A percentile compares a stretch with the other conserved stretches of the same genome.
Conservation (phyloP, 1,284 basidiomycete species). For the Ceratobasidium sp. region DNA sequence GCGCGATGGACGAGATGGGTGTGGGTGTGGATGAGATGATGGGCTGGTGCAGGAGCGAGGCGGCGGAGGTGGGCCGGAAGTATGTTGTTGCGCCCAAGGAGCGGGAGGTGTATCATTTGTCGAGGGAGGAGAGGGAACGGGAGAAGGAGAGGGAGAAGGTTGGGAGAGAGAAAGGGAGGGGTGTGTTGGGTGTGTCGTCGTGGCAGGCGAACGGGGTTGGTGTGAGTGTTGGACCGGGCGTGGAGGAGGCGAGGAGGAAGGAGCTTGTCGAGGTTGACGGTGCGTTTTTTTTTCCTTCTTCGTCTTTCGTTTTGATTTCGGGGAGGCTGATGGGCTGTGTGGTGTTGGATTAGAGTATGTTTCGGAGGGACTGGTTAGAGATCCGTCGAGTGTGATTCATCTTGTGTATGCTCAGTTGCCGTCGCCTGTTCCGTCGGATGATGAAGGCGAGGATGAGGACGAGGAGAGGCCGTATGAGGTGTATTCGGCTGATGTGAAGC, state of each 20-base stretch:
- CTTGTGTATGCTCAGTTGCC: constrained; percentile 45
- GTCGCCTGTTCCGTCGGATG: constrained; percentile 50
- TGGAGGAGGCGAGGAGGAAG: constrained; percentile 63
- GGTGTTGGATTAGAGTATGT: constrained; percentile 63
- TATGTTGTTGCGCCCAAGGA: constrained; percentile 63
- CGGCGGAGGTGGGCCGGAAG: constrained; percentile 74
- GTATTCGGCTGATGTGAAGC: not conserved
- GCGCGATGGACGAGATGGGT: constrained; percentile 79
- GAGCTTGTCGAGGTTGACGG: constrained; percentile 78
- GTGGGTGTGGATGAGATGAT: constrained; percentile 73
- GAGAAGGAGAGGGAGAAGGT: constrained; percentile 13
- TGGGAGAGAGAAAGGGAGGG: constrained; percentile 8
- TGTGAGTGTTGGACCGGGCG: constrained; percentile 52
- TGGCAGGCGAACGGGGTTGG: constrained; percentile 42
- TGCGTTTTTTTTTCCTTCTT: constrained; percentile 65
- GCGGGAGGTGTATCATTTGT: constrained; percentile 21
- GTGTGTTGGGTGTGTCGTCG: constrained; percentile 42
- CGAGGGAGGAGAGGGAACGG: constrained; percentile 51
- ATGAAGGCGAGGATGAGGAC: constrained; percentile 51
- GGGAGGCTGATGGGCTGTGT: not conserved
- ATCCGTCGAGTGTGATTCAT: constrained; percentile 63
- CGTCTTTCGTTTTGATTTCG: constrained; percentile 51
- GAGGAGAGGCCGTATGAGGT: constrained; percentile 35
- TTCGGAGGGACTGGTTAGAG: constrained; percentile 67
- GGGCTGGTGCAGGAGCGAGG: constrained; percentile 73